A percentile compares a stretch with the other conserved stretches of the same genome.
Conservation (phyloP, 2,329 filamentous ascomycete species). For the Venturia nashicola region DNA sequence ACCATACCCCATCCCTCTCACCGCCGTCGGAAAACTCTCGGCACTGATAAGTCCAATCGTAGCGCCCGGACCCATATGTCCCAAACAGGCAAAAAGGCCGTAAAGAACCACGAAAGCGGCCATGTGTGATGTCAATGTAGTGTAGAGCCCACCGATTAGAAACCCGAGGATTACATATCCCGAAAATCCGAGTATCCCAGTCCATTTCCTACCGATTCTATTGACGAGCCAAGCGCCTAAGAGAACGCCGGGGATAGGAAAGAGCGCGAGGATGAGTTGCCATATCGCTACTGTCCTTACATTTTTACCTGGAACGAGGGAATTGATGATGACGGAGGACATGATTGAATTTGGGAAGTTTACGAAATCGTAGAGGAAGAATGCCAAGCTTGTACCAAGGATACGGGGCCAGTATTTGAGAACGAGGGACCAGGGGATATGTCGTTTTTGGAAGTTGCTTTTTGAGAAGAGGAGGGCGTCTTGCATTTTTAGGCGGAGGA, state of each 20-base stretch:
- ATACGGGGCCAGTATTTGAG: constrained; percentile 38
- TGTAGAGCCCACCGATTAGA: constrained; percentile 36
- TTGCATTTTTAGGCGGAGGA: constrained; percentile 33
- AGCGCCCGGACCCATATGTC: constrained; percentile 40
- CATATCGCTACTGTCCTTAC: constrained; percentile 32
- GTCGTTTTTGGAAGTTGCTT: constrained; percentile 34
- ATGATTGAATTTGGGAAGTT: constrained; percentile 26
- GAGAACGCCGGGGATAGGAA: constrained; percentile 37
- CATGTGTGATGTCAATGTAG: constrained; percentile 33
- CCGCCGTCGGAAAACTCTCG: constrained; percentile 38
- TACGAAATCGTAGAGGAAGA: constrained; percentile 40
- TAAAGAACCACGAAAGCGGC: constrained; percentile 41
- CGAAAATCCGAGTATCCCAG: constrained; percentile 38
- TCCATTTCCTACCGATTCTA: constrained; percentile 36
- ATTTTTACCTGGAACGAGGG: constrained; percentile 29
- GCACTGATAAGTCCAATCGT: constrained; percentile 26
- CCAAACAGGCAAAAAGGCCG: constrained; percentile 36
- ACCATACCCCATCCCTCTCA: constrained; percentile 38
- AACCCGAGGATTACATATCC: constrained; percentile 36
- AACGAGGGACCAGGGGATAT: constrained; percentile 36
- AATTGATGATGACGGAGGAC: constrained; percentile 38
- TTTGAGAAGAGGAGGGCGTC: constrained; percentile 32
- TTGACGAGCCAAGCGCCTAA: constrained; percentile 38
- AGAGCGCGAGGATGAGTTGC: constrained; percentile 37
- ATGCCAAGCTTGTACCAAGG: constrained; percentile 35